Conservation (phyloP, 495 filamentous ascomycete species). For the Aspergillus affinis region DNA sequence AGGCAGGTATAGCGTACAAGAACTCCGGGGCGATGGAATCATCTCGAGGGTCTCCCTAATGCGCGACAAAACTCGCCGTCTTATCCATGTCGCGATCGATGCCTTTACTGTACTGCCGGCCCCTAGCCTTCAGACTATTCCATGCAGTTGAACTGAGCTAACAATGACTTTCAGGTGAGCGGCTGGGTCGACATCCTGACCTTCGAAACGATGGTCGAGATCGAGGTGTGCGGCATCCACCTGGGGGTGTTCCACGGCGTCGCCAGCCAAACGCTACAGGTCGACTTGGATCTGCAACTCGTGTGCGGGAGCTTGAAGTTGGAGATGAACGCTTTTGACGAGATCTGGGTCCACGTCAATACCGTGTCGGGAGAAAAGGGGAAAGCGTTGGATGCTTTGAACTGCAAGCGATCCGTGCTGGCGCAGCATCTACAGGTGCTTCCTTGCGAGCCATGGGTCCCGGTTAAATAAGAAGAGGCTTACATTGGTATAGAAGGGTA, state of each 20-base stretch:
- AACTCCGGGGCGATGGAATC: background rate
- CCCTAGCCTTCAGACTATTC: background rate
- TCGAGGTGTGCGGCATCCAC: background rate
- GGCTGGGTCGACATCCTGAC: slow-evolving; percentile 2
- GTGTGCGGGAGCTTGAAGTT: background rate
- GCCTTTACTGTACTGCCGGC: background rate
- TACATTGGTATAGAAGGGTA: background rate
- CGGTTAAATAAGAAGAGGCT: background rate
- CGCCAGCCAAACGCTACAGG: background rate
- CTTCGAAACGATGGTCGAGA: background rate
- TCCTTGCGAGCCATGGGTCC: background rate
- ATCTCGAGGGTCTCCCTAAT: background rate
- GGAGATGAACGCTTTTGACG: background rate
- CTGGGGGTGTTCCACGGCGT: slow-evolving; percentile 2
- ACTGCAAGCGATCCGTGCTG: background rate
- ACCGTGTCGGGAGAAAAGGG: background rate
- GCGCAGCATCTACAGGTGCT: background rate
- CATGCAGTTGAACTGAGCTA: background rate
- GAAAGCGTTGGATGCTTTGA: background rate
- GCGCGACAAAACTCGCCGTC: background rate
- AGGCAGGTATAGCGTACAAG: background rate
- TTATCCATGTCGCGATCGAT: background rate
- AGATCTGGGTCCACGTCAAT: background rate
- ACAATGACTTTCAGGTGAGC: background rate
- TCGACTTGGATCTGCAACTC: background rate